Conservation (phyloP, 352 stramenopile species). For the Pythium chondricola region DNA sequence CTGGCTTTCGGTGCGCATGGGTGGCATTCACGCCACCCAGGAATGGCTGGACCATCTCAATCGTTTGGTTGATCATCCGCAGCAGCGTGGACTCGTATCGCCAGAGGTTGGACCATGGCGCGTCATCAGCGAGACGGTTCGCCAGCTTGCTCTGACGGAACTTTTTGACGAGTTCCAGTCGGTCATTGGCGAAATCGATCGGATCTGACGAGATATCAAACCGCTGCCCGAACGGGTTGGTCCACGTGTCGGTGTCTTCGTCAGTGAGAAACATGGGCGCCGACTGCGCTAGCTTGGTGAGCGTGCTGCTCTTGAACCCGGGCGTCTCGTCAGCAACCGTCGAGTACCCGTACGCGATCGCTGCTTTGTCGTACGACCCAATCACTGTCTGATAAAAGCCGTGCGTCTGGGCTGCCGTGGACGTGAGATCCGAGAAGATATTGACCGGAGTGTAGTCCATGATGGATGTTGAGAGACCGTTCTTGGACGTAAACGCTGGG, state of each 20-base stretch:
- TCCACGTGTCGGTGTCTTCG: slow-evolving; percentile 31
- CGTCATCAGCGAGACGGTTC: slow-evolving; percentile 42
- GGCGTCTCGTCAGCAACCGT: slow-evolving; percentile 36
- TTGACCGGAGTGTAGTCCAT: slow-evolving; percentile 88
- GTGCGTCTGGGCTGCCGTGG: slow-evolving; percentile 26
- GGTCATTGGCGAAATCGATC: slow-evolving; percentile 51
- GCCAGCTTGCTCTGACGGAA: slow-evolving; percentile 28
- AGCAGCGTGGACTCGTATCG: slow-evolving; percentile 37
- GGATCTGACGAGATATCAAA: slow-evolving; percentile 58
- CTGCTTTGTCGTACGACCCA: slow-evolving; percentile 70
- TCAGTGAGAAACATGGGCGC: slow-evolving; percentile 62
- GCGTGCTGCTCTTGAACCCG: slow-evolving; percentile 29
- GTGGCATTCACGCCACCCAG: slow-evolving; percentile 58
- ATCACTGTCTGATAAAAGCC: slow-evolving; percentile 66
- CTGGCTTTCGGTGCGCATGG: slow-evolving; percentile 34
- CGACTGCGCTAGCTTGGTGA: slow-evolving; percentile 35
- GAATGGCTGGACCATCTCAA: slow-evolving; percentile 32
- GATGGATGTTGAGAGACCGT: slow-evolving; percentile 60
- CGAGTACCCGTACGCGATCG: slow-evolving; percentile 84
- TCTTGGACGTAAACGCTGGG: slow-evolving; percentile 31
- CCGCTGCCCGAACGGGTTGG: slow-evolving; percentile 44
- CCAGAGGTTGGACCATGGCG: slow-evolving; percentile 49
- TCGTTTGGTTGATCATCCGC: slow-evolving; percentile 30
- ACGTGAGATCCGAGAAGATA: slow-evolving; percentile 66
- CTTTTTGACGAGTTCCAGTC: slow-evolving; percentile 37